Evolutionary conservation across 139 green algal species (phyloP).

Genomic region (Auxenochlorella protothecoides): DNA sequence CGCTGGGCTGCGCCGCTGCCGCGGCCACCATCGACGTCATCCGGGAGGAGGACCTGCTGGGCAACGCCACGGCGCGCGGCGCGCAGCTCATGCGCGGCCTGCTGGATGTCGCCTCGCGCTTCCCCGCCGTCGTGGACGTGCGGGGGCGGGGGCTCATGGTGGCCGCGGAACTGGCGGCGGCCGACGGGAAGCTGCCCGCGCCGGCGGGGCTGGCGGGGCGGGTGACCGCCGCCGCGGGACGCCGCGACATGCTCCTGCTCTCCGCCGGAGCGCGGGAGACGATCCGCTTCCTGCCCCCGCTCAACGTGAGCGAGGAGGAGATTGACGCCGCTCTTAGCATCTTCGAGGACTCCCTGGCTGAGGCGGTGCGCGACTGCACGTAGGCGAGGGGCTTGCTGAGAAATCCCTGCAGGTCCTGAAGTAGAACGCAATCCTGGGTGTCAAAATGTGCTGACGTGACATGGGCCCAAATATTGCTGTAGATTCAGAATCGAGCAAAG

Average conservation of each 20-base stretch:
- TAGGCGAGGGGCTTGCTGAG: too few species aligned
- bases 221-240: slow-evolving; percentile 38
- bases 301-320: slow-evolving; percentile 48
- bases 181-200: slow-evolving; percentile 11
- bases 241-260: slow-evolving; percentile 58
- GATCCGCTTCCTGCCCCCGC: slow-evolving; percentile 67
- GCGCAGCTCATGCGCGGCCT: slow-evolving; percentile 42
- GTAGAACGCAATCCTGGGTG: too few species aligned
- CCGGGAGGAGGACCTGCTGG: slow-evolving; percentile 55
- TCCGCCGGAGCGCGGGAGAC: slow-evolving; percentile 54
- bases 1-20: slow-evolving; percentile 51
- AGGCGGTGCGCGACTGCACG: slow-evolving; percentile 1
- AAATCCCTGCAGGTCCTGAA: too few species aligned
- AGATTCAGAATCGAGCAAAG: too few species aligned
- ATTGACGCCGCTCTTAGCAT: slow-evolving; percentile 39
- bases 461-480: too few species aligned
- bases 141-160: slow-evolving; percentile 72
- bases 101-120: slow-evolving; percentile 11
- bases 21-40: slow-evolving; percentile 63
- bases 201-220: slow-evolving; percentile 31
- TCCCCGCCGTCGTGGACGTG: slow-evolving; percentile 57
- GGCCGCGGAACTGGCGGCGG: slow-evolving; percentile 56
- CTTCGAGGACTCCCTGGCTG: slow-evolving; percentile 21
- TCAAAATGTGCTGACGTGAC: too few species aligned
- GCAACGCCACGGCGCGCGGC: slow-evolving; percentile 48